phyloP scores from a whole-genome alignment of 2,329 filamentous ascomycete species.

The Claviceps sp. region DNA sequence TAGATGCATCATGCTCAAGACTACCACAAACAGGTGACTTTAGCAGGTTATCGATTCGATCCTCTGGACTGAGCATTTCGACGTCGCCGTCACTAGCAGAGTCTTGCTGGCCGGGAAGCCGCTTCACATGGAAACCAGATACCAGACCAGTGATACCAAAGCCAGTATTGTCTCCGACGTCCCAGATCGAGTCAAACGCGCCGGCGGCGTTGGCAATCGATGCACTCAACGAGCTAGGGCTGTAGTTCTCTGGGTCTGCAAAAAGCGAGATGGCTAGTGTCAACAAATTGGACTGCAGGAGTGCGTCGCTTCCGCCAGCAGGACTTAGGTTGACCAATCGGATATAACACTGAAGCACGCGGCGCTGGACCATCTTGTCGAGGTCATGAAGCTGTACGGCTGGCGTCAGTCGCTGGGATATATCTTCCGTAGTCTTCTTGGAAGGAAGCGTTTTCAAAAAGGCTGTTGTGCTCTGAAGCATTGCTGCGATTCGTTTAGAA shows the following conservation, averaged over 20 bases:
- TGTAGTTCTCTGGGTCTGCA: slow-evolving; percentile 82
- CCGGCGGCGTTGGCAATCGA: slow-evolving; percentile 85
- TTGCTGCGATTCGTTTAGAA: slow-evolving; percentile 78
- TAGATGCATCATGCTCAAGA: slow-evolving; percentile 77
- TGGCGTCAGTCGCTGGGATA: slow-evolving; percentile 69
- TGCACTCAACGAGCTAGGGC: slow-evolving; percentile 70
- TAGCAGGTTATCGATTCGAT: slow-evolving; percentile 47
- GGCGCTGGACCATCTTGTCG: slow-evolving; percentile 81
- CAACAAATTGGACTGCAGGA: slow-evolving; percentile 82
- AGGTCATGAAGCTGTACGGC: slow-evolving; percentile 81
- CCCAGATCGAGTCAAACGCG: slow-evolving; percentile 89
- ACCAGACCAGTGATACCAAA: slow-evolving; percentile 87
- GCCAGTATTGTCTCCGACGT: slow-evolving; percentile 83
- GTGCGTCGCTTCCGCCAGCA: slow-evolving; percentile 67
- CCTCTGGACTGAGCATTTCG: slow-evolving; percentile 47
- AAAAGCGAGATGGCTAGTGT: slow-evolving; percentile 85
- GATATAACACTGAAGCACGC: slow-evolving; percentile 89
- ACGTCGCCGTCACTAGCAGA: slow-evolving; percentile 28
- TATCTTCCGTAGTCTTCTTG: slow-evolving; percentile 78
- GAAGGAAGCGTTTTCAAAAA: slow-evolving; percentile 76
- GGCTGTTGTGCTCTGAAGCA: slow-evolving; percentile 87
- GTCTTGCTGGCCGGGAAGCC: slow-evolving; percentile 56
- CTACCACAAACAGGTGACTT: slow-evolving; percentile 67
- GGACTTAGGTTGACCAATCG: slow-evolving; percentile 84
- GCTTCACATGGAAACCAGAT: slow-evolving; percentile 58